Percentiles rank a stretch among this genome's conserved stretches.
phyloP scores from a whole-genome alignment of 2,329 filamentous ascomycete genomes.

The Penicillium palitans region DNA sequence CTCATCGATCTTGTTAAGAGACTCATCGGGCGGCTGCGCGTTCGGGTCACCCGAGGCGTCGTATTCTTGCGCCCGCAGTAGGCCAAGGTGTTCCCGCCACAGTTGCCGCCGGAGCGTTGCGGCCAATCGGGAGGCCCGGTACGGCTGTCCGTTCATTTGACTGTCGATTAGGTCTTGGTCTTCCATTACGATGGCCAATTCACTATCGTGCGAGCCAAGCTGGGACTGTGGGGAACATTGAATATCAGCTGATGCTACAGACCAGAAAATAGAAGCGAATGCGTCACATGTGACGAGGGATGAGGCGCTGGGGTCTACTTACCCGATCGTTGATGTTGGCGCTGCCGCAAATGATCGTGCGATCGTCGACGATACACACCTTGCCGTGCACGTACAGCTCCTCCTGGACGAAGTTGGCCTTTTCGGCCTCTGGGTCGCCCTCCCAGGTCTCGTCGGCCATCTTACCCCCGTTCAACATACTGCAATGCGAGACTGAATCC shows the following conservation, averaged over 20 bases:
- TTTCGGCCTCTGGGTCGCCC: constrained; percentile 71
- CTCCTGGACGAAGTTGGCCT: constrained; percentile 88
- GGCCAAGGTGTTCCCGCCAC: constrained; percentile 87
- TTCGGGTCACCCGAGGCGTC: constrained; percentile 69
- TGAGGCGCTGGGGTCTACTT: constrained; percentile 17
- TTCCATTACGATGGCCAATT: constrained; percentile 87
- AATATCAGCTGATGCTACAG: constrained; percentile 11
- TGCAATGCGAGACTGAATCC: constrained; percentile 71
- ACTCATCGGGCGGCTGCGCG: constrained; percentile 70
- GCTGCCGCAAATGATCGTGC: constrained; percentile 76
- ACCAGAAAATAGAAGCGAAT: not conserved
- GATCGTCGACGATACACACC: constrained; percentile 77
- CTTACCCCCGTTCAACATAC: constrained; percentile 70
- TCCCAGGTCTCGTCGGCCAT: constrained; percentile 74
- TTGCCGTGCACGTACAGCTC: constrained; percentile 96
- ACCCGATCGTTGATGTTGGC: constrained; percentile 67
- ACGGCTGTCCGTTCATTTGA: constrained; percentile 71
- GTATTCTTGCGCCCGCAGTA: constrained; percentile 70
- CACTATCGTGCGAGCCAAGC: constrained; percentile 79
- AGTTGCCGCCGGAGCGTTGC: constrained; percentile 78
- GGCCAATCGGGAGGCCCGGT: constrained; percentile 72
- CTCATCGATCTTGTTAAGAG: constrained; percentile 72
- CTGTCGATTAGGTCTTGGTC: constrained; percentile 70
- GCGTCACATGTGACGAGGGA: not conserved
- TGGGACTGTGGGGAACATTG: constrained; percentile 59